Percentiles rank a stretch among this genome's conserved stretches.
phyloP scores from a whole-genome alignment of 2,329 filamentous ascomycete species.

The Dendryphion nanum region DNA sequence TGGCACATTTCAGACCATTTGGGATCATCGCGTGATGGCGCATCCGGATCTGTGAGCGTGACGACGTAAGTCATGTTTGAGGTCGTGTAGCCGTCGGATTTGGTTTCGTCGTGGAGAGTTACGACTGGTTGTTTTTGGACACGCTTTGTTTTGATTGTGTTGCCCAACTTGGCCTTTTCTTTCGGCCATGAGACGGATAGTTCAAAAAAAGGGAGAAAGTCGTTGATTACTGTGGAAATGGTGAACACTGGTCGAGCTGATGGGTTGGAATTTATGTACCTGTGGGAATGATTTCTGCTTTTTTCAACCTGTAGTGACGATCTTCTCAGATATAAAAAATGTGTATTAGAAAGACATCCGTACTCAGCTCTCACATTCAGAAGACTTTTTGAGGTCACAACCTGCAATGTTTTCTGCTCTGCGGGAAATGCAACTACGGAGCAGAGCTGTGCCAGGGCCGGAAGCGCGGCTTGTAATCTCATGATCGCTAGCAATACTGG shows the following conservation, averaged over 20 bases:
- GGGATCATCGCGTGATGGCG: slow-evolving; percentile 53
- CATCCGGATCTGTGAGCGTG: slow-evolving; percentile 58
- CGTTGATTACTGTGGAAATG: slow-evolving; percentile 53
- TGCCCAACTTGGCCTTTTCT: slow-evolving; percentile 48
- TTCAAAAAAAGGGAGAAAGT: slow-evolving; percentile 56
- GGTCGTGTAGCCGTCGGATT: slow-evolving; percentile 12
- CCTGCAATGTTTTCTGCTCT: slow-evolving; percentile 26
- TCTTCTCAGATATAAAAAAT: neutral
- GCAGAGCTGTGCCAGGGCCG: too few species aligned
- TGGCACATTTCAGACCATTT: slow-evolving; percentile 60
- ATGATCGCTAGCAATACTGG: too few species aligned
- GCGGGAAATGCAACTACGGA: slow-evolving; percentile 27
- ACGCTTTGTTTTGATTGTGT: slow-evolving; percentile 49
- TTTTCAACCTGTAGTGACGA: slow-evolving; percentile 28
- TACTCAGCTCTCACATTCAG: slow-evolving; percentile 29
- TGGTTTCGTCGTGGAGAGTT: slow-evolving; percentile 34
- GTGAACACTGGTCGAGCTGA: neutral
- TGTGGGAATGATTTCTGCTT: slow-evolving; percentile 42
- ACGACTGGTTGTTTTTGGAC: slow-evolving; percentile 45
- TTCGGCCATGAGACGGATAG: slow-evolving; percentile 50
- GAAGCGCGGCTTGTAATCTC: too few species aligned
- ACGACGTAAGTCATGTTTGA: slow-evolving; percentile 46
- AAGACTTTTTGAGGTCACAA: slow-evolving; percentile 14
- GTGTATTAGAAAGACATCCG: neutral
- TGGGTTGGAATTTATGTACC: slow-evolving; percentile 21